A percentile compares a stretch with the other conserved stretches of the same genome.
Evolutionary conservation across 345 rosid species (phyloP).

Genomic region (Kernera saxatilis): DNA sequence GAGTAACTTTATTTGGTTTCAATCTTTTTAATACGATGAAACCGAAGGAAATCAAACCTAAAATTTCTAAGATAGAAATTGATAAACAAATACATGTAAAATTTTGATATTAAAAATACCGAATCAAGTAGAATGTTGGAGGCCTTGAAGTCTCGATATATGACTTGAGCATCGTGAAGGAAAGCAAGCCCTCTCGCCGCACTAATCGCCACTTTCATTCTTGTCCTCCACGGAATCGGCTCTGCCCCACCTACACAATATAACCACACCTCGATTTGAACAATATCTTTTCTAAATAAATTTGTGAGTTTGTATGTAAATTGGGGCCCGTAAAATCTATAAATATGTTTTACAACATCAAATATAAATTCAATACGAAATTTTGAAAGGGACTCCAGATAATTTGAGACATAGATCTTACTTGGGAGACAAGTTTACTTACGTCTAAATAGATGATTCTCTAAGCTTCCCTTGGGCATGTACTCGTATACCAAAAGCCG

Average conservation of each 20-base stretch:
- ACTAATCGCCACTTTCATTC: constrained; percentile 80
- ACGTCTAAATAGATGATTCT: constrained; percentile 41
- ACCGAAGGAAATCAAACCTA: background rate
- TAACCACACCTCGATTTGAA: background rate
- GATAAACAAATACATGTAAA: background rate
- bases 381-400: background rate
- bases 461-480: constrained; percentile 90
- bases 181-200: constrained; percentile 93
- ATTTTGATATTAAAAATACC: constrained; percentile 35
- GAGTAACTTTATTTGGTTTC: too few species aligned
- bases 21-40: too few species aligned
- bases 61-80: background rate
- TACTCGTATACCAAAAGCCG: constrained; percentile 84
- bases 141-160: constrained; percentile 89
- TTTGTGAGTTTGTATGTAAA: background rate
- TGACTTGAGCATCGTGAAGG: constrained; percentile 91
- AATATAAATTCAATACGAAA: background rate
- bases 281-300: background rate
- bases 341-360: background rate
- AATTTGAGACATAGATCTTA: background rate
- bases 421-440: constrained; percentile 2
- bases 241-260: constrained; percentile 64
- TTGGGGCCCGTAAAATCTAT: background rate
- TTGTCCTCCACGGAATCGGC: constrained; percentile 78
- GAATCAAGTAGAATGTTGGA: constrained; percentile 82